Conservation (phyloP, 805 yeast species). For the Starmerella powellii region DNA sequence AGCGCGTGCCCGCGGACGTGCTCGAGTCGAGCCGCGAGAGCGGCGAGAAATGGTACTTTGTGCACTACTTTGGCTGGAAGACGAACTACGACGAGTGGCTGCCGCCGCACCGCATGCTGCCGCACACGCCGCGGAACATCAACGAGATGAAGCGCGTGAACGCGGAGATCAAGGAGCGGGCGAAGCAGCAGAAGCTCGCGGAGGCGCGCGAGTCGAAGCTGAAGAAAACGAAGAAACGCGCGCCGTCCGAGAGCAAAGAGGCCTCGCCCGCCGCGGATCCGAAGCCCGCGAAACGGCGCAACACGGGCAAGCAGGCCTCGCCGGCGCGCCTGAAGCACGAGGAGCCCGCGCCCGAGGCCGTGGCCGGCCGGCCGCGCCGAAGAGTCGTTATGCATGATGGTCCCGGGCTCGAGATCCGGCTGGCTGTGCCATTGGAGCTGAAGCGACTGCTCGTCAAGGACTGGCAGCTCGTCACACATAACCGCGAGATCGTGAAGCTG, state of each 20-base stretch:
- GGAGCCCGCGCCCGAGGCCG: slow-evolving; percentile 5
- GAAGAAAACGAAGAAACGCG: slow-evolving; percentile 5
- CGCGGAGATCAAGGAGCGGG: slow-evolving; percentile 33
- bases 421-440: slow-evolving; percentile 52
- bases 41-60: slow-evolving; percentile 40
- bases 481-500: slow-evolving; percentile 53
- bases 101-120: slow-evolving; percentile 50
- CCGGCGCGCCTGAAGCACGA: not conserved
- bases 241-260: not conserved
- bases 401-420: slow-evolving; percentile 38
- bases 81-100: slow-evolving; percentile 97
- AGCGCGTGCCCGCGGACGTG: slow-evolving; percentile 5
- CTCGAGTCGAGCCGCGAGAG: slow-evolving; percentile 22
- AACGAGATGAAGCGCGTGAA: slow-evolving; percentile 50
- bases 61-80: slow-evolving; percentile 95
- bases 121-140: slow-evolving; percentile 55
- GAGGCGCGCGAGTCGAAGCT: slow-evolving; percentile 11
- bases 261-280: not conserved
- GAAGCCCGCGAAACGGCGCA: not conserved
- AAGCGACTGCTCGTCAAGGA: slow-evolving; percentile 73
- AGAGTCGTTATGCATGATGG: slow-evolving; percentile 31
- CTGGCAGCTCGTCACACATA: slow-evolving; percentile 84
- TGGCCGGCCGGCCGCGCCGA: slow-evolving; percentile 9
- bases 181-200: slow-evolving; percentile 16
- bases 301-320: not conserved